Conservation (phyloP, 306 rosid genomes). For the Quercus aquifolioides region DNA sequence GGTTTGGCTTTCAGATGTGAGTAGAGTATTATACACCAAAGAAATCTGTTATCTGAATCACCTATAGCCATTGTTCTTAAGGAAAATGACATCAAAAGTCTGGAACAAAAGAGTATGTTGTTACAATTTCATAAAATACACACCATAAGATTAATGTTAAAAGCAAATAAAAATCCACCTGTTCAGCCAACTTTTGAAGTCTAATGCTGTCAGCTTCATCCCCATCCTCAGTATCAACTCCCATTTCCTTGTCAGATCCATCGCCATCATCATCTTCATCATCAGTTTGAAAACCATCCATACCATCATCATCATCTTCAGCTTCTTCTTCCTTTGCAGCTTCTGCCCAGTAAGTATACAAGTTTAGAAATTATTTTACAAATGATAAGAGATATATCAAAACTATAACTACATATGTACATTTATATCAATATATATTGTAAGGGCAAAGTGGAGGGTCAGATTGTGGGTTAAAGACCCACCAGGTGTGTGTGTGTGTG, state of each 20-base stretch:
- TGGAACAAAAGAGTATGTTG: neutral
- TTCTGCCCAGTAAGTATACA: constrained; percentile 42
- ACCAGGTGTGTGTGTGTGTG: too few relatives aligned
- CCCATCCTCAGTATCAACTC: constrained; percentile 78
- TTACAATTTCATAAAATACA: neutral
- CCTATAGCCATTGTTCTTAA: neutral
- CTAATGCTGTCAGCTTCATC: constrained; percentile 73
- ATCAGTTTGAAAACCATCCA: constrained; percentile 92
- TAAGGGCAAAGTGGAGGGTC: too few relatives aligned
- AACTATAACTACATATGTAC: too few relatives aligned
- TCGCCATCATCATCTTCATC: constrained; percentile 82
- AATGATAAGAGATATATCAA: neutral
- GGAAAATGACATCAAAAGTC: neutral
- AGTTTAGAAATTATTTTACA: neutral
- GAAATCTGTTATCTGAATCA: neutral
- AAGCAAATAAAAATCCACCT: constrained; percentile 43
- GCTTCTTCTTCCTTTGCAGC: constrained; percentile 84
- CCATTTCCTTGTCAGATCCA: constrained; percentile 93
- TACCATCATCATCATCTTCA: constrained; percentile 90
- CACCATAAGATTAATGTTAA: neutral
- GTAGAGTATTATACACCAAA: neutral
- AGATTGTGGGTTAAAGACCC: too few relatives aligned
- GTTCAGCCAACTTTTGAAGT: constrained; percentile 85
- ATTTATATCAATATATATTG: too few relatives aligned
- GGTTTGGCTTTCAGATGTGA: neutral